Evolutionary conservation across 2,329 filamentous ascomycete species (phyloP).

Genomic region (Epichloe glyceriae): DNA sequence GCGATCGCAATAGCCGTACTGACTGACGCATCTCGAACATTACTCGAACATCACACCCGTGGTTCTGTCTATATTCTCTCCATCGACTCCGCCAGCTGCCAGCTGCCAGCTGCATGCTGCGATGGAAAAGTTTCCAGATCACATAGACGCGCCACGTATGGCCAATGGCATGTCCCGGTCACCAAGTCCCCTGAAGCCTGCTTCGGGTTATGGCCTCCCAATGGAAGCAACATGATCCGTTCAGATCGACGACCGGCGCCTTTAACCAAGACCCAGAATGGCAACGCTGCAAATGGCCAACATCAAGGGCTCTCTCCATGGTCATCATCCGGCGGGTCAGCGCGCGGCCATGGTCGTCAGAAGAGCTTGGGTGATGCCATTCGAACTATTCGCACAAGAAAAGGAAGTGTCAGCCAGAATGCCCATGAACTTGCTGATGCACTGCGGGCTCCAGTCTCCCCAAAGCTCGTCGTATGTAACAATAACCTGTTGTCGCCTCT

Average conservation of each 20-base stretch:
- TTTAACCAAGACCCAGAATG: slow-evolving; percentile 1
- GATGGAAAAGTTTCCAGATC: slow-evolving; percentile 48
- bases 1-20: no score
- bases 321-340: slow-evolving; percentile 18
- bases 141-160: slow-evolving; percentile 29
- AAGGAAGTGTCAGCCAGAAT: slow-evolving; percentile 80
- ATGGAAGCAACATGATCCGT: slow-evolving; percentile 15
- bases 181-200: slow-evolving; percentile 15
- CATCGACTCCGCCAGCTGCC: not conserved
- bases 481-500: not conserved
- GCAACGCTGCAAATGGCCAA: not conserved
- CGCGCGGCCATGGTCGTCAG: slow-evolving; percentile 51
- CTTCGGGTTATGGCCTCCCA: slow-evolving; percentile 14
- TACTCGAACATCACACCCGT: not conserved
- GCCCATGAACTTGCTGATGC: slow-evolving; percentile 88
- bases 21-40: not conserved
- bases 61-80: not conserved
- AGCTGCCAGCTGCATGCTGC: not conserved
- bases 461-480: slow-evolving; percentile 62
- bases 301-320: slow-evolving; percentile 8
- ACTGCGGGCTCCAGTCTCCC: slow-evolving; percentile 78
- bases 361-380: slow-evolving; percentile 88
- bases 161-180: slow-evolving; percentile 15
- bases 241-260: slow-evolving; percentile 9
- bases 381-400: slow-evolving; percentile 64